phyloP scores from a whole-genome alignment of 2,329 filamentous ascomycete genomes.

The Pseudogymnoascus sp. region DNA sequence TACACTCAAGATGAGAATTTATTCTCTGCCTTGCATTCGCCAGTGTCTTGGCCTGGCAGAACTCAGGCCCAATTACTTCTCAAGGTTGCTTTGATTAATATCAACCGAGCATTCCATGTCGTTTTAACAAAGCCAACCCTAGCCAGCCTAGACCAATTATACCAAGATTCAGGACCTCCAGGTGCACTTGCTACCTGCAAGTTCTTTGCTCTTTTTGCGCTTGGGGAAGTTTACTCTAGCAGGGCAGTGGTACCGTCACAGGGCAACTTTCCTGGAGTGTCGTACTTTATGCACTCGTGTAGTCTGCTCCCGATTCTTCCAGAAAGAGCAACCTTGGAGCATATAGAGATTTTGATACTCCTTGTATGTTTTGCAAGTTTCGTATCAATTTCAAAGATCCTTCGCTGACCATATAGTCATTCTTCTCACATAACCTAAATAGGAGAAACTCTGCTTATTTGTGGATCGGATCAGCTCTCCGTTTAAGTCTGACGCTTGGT shows the following conservation, averaged over 20 bases:
- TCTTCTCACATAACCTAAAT: constrained; percentile 39
- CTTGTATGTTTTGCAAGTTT: constrained; percentile 30
- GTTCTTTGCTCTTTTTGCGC: constrained; percentile 38
- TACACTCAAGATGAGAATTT: constrained; percentile 20
- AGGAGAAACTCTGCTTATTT: constrained; percentile 38
- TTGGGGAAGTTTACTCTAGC: constrained; percentile 40
- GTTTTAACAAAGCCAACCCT: constrained; percentile 34
- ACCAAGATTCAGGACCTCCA: constrained; percentile 30
- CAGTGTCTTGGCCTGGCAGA: constrained; percentile 34
- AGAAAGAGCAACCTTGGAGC: constrained; percentile 37
- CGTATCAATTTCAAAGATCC: neutral
- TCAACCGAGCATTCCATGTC: constrained; percentile 37
- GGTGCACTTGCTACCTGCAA: constrained; percentile 34
- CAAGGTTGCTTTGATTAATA: constrained; percentile 35
- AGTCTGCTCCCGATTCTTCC: constrained; percentile 33
- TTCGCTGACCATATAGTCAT: constrained; percentile 27
- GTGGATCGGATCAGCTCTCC: constrained; percentile 38
- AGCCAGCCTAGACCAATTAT: constrained; percentile 31
- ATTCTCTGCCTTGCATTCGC: constrained; percentile 21
- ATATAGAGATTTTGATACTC: constrained; percentile 38
- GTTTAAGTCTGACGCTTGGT: constrained; percentile 34
- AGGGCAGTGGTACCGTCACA: constrained; percentile 27
- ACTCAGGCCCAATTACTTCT: constrained; percentile 33
- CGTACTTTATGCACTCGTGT: constrained; percentile 37
- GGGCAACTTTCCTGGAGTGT: constrained; percentile 36